These are phyloP conservation scores for Lactarius sp. DNA, from an alignment of 768 basidiomycete genomes.

Conservation along the genomic window DNA sequence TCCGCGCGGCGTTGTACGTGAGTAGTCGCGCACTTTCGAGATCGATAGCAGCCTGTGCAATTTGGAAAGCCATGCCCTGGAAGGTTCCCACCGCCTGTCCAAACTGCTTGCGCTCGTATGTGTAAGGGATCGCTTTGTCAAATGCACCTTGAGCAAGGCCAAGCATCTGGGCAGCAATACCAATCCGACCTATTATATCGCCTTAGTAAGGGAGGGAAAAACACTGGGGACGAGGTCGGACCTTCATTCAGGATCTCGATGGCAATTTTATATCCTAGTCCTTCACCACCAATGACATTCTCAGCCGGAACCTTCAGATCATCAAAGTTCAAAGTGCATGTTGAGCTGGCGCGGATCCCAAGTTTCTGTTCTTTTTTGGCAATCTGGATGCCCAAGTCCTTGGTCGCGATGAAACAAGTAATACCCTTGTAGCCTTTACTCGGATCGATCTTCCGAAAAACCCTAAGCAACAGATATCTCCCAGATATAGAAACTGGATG, in stretches of 20 bases:
- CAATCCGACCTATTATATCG: constrained; percentile 64
- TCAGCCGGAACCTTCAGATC: constrained; percentile 81
- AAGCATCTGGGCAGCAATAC: constrained; percentile 98
- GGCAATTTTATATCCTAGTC: constrained; percentile 94
- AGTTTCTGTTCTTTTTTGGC: constrained; percentile 99
- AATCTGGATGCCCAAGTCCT: constrained; percentile 94
- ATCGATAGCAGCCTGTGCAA: constrained; percentile 84
- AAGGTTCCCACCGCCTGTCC: constrained; percentile 90
- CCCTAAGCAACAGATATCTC: neutral
- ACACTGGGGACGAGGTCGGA: constrained; percentile 19
- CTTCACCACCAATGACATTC: constrained; percentile 89
- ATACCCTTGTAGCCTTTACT: constrained; percentile 98
- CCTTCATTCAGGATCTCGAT: constrained; percentile 97
- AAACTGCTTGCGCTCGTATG: constrained; percentile 91
- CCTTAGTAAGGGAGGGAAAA: neutral
- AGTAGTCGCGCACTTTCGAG: constrained; percentile 87
- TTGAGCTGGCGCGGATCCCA: constrained; percentile 93
- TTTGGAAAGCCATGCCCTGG: constrained; percentile 95
- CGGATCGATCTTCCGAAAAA: constrained; percentile 56
- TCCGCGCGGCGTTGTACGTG: constrained; percentile 93
- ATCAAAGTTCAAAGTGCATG: constrained; percentile 92
- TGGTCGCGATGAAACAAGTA: constrained; percentile 94
- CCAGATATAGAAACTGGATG: constrained; percentile 8
- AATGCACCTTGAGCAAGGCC: constrained; percentile 97
- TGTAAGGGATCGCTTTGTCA: constrained; percentile 91